Evolutionary conservation across 164 flowering plant species (phyloP).

Genomic region (Vitis amurensis): DNA sequence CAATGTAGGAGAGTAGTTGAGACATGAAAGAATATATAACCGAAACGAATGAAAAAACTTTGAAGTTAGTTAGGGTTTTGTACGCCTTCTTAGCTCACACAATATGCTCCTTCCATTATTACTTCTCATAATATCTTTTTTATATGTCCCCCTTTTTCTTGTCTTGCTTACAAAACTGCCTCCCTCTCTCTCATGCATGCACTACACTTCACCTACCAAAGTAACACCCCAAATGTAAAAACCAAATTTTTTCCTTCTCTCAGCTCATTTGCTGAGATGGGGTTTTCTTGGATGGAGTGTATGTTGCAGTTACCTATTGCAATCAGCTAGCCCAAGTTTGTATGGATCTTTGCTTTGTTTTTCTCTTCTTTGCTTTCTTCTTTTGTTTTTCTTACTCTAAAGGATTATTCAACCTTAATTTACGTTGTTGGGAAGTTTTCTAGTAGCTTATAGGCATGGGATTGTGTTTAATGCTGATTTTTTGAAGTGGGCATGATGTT

Average conservation of each 20-base stretch:
- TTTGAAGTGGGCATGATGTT: neutral
- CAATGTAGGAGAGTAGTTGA: slow-evolving; percentile 27
- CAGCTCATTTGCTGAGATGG: slow-evolving; percentile 3
- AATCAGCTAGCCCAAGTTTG: slow-evolving; percentile 8
- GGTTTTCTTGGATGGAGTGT: slow-evolving; percentile 3
- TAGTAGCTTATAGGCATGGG: neutral
- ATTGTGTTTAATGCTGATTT: neutral
- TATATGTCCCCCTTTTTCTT: neutral
- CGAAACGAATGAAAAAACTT: slow-evolving; percentile 12
- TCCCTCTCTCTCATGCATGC: slow-evolving; percentile 33
- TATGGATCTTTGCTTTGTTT: slow-evolving; percentile 19
- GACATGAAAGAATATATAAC: slow-evolving; percentile 22
- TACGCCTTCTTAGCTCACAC: slow-evolving; percentile 48
- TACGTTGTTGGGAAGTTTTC: neutral
- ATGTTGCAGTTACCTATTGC: slow-evolving; percentile 21
- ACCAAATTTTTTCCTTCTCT: neutral
- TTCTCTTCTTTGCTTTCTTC: slow-evolving; percentile 6
- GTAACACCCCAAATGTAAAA: slow-evolving; percentile 6
- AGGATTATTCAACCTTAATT: neutral
- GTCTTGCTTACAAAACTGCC: neutral
- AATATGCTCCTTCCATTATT: slow-evolving; percentile 36
- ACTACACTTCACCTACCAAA: slow-evolving; percentile 50
- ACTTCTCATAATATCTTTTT: neutral
- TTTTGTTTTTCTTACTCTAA: slow-evolving; percentile 7
- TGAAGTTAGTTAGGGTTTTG: slow-evolving; percentile 29